Conservation (phyloP, 306 rosid genomes). For the Cucurbita ficifolia region DNA sequence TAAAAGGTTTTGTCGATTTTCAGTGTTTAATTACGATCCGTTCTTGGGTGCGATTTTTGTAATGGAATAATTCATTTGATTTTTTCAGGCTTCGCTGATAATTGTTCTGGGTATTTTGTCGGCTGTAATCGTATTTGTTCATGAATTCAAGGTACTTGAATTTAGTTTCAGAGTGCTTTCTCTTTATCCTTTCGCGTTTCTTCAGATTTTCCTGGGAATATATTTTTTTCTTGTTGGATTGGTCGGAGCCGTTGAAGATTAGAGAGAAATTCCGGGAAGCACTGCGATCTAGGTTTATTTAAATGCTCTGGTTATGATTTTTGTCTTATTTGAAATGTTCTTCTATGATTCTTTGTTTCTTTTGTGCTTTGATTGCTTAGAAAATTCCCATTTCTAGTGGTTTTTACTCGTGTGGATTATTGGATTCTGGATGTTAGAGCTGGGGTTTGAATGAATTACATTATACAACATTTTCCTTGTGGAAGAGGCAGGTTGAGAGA, state of each 20-base stretch:
- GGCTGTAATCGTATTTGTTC: slow-evolving; percentile 10
- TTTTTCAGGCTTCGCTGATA: slow-evolving; percentile 10
- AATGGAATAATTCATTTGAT: neutral
- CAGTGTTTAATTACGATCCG: neutral
- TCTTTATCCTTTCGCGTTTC: no score
- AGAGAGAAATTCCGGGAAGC: neutral
- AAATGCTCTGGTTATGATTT: neutral
- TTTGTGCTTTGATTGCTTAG: slow-evolving; percentile 4
- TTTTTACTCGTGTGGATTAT: neutral
- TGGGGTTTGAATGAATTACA: neutral
- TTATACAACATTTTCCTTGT: neutral
- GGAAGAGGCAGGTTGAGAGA: neutral
- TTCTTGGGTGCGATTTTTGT: neutral
- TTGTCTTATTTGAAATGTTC: neutral
- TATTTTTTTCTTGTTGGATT: neutral
- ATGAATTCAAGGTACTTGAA: slow-evolving; percentile 21
- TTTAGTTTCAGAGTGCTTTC: neutral
- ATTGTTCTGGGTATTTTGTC: neutral
- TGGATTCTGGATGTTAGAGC: neutral
- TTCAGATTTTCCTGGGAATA: neutral
- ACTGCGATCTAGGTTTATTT: neutral
- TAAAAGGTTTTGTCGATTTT: neutral
- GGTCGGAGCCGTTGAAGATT: neutral
- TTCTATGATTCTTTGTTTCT: neutral
- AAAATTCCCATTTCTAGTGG: neutral